Base-by-base conservation (phyloP, 2,329 filamentous ascomycete species). In the Cytospora piceicola region DNA sequence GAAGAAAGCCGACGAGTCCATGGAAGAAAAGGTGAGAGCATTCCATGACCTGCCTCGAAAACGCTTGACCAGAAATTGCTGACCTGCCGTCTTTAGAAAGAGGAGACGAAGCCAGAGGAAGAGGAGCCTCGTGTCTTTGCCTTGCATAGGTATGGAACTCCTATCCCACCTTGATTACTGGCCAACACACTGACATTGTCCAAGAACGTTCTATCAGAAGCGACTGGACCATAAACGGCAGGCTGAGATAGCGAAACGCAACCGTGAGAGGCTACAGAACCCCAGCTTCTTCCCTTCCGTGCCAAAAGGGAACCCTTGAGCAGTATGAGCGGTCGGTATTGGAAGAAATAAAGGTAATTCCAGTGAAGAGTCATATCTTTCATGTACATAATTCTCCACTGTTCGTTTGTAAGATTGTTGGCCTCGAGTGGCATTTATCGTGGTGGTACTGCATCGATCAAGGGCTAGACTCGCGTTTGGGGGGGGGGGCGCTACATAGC, bases 271-370 rank as follows among this genome's bases (percentile, higher is more conserved):
- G 54, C 77, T 96, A 67, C 89, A 87, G 69, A 90, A 93, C 73
- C 91, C 93, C 1, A 86, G 84, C 30, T 86, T 90, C 66, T 98
- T 98, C 73, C 95, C 95, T 1, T 90, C 91, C 52, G 93, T 95
- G 0, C 94, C 94, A 2, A 90, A 86, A 60, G 85, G 85, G 51
- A 73, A 80, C 9, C 84, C 83, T 0, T 77, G 74, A 67, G 17
- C 11, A 7, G 30, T 14, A 17, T 15, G 2, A 8, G 14, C 14
- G 4, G 22, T 42, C 27, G 42, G 34, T 14, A 42, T 24, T 30
- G 57, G n/a, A 52, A 29, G 57, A n/a, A 52, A 29, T 39, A 29
- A 24, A 32, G 51, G 52, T 15, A 20, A 32, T 54, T 49, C 72
- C 5, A 70, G 66, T 75, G 60, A 70, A 65, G 58, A 65, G 51